A percentile compares a stretch with the other conserved stretches of the same genome.
Evolutionary conservation across 306 rosid genomes (phyloP).

Genomic region (Glycine soja): DNA sequence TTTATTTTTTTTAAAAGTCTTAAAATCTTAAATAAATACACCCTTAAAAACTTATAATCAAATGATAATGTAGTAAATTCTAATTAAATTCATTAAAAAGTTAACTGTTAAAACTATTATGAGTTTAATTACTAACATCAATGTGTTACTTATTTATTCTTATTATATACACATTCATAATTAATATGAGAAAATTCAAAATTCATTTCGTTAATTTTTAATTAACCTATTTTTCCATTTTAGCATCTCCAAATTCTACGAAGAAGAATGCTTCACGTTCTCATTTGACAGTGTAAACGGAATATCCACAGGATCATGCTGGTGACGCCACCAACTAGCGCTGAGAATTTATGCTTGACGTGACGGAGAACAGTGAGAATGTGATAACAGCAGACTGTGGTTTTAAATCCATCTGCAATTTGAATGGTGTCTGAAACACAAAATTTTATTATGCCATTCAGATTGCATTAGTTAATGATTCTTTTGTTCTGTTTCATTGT

Average conservation of each 20-base stretch:
- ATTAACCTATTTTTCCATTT: neutral
- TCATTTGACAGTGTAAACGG: neutral
- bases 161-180: no score
- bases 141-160: neutral
- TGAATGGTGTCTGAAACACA: neutral
- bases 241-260: neutral
- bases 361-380: neutral
- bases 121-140: no score
- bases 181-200: neutral
- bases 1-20: no score
- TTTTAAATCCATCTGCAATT: neutral
- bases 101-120: no score
- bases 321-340: neutral
- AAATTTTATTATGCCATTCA: neutral
- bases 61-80: no score
- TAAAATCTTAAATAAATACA: no score
- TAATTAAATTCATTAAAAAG: no score
- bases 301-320: slow-evolving; percentile 44
- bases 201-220: neutral
- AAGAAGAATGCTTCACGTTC: slow-evolving; percentile 12
- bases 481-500: slow-evolving; percentile 7
- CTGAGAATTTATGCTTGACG: slow-evolving; percentile 20
- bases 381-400: neutral
- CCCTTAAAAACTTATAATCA: no score
- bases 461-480: neutral